phyloP scores from a whole-genome alignment of 805 yeast species.

The Ogataea pignaliae region DNA sequence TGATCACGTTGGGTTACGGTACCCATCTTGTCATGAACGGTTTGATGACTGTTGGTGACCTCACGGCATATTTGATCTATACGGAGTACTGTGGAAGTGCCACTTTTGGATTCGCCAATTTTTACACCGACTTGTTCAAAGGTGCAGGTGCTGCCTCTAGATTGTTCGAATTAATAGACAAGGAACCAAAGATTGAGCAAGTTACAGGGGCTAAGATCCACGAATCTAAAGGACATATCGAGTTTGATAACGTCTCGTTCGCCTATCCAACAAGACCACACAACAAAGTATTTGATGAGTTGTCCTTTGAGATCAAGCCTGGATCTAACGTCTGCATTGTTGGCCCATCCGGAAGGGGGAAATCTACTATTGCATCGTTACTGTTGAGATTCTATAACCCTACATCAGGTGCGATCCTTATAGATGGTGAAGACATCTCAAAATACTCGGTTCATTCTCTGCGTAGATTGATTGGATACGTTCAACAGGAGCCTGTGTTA shows the following conservation, averaged over 20 bases:
- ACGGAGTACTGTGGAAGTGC: constrained; percentile 93
- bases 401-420: constrained; percentile 52
- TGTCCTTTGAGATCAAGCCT: constrained; percentile 60
- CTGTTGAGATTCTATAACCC: constrained; percentile 85
- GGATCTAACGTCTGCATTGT: constrained; percentile 92
- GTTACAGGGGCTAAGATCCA: constrained; percentile 52
- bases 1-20: constrained; percentile 75
- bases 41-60: constrained; percentile 76
- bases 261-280: constrained; percentile 84
- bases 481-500: constrained; percentile 87
- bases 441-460: constrained; percentile 72
- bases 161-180: constrained; percentile 80
- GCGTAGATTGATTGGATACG: constrained; percentile 76
- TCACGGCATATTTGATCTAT: constrained; percentile 91
- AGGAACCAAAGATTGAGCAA: constrained; percentile 68
- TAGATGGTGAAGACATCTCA: constrained; percentile 64
- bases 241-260: constrained; percentile 63
- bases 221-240: constrained; percentile 50
- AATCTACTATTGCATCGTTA: constrained; percentile 81
- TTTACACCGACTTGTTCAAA: constrained; percentile 92
- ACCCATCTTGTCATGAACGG: constrained; percentile 74
- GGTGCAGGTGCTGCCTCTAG: constrained; percentile 96
- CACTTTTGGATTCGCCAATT: constrained; percentile 84
- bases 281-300: constrained; percentile 55
- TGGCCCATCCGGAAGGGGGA: constrained; percentile 95